phyloP scores from a whole-genome alignment of 2,329 filamentous ascomycete species.

The Botrytis byssoidea region DNA sequence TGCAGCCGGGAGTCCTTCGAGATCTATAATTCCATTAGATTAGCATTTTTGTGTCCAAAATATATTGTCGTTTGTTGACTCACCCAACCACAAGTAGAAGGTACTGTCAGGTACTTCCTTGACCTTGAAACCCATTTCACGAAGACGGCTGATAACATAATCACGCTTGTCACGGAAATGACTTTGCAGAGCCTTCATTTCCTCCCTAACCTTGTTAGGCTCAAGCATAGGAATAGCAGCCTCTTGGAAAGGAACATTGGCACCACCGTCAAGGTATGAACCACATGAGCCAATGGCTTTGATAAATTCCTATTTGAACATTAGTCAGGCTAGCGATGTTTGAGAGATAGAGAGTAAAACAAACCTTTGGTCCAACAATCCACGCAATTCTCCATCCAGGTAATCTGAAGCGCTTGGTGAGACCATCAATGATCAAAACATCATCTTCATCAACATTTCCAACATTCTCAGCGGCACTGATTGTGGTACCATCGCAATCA shows the following conservation, averaged over 20 bases:
- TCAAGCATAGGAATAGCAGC: constrained; percentile 93
- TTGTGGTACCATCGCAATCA: constrained; percentile 84
- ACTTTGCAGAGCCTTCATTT: constrained; percentile 85
- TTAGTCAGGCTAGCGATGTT: constrained; percentile 3
- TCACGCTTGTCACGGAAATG: constrained; percentile 94
- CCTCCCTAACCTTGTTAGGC: constrained; percentile 71
- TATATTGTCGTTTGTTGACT: background rate
- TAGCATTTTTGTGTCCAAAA: background rate
- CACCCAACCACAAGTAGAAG: constrained; percentile 79
- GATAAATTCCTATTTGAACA: constrained; percentile 67
- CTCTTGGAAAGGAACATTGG: constrained; percentile 94
- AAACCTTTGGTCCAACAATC: constrained; percentile 81
- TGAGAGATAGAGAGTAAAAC: background rate
- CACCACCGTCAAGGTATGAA: constrained; percentile 90
- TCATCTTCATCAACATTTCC: constrained; percentile 87
- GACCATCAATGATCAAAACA: constrained; percentile 89
- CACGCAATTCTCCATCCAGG: constrained; percentile 96
- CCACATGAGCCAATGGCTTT: constrained; percentile 89
- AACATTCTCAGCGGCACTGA: constrained; percentile 86
- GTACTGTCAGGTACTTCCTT: constrained; percentile 84
- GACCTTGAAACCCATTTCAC: constrained; percentile 83
- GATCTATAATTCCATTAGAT: constrained; percentile 42
- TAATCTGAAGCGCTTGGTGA: constrained; percentile 95
- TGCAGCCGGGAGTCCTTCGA: constrained; percentile 67
- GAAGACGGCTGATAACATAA: constrained; percentile 77